These are phyloP conservation scores for Colletotrichum sp. DNA, from an alignment of 2,329 filamentous ascomycete species.

Conservation along the genomic window DNA sequence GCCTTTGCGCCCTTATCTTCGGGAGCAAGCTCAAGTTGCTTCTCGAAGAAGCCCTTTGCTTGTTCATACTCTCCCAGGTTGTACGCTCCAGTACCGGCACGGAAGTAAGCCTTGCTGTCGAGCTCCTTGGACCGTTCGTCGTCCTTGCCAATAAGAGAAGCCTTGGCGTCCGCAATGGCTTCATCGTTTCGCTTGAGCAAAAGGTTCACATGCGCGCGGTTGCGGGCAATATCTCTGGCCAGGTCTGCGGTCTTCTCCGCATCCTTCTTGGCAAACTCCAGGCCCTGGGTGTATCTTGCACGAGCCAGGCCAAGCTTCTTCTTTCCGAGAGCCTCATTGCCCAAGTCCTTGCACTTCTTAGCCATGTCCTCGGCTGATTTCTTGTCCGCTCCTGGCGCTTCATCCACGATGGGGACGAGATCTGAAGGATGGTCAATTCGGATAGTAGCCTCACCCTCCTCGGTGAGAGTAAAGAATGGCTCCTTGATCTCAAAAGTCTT, in stretches of 20 bases:
- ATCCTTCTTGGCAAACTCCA: conserved; percentile 13
- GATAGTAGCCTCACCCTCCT: conserved; percentile 42
- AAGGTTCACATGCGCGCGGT: conserved; percentile 36
- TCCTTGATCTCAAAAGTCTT: conserved; percentile 50
- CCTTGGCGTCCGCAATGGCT: conserved; percentile 30
- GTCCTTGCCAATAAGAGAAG: conserved; percentile 30
- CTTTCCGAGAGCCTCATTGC: conserved; percentile 31
- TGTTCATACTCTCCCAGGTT: conserved; percentile 28
- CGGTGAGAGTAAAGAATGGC: conserved; percentile 51
- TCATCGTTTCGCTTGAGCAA: conserved; percentile 35
- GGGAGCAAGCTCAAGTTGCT: conserved; percentile 28
- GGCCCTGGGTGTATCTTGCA: conserved; percentile 30
- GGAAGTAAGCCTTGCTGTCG: conserved; percentile 35
- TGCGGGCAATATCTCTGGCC: conserved; percentile 35
- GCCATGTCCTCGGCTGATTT: conserved; percentile 13
- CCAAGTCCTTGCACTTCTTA: conserved; percentile 28
- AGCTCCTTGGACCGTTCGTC: conserved; percentile 21
- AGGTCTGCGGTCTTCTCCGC: conserved; percentile 17
- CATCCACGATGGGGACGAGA: conserved; percentile 22
- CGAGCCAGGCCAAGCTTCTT: conserved; percentile 25
- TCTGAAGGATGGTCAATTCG: conserved; percentile 40
- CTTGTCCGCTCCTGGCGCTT: not conserved
- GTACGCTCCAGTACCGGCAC: conserved; percentile 35
- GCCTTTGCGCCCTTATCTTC: conserved; percentile 21
- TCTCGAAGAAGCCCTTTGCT: conserved; percentile 28